Base-by-base conservation (phyloP, 139 green algal genomes). In the Trebouxia sp. region DNA sequence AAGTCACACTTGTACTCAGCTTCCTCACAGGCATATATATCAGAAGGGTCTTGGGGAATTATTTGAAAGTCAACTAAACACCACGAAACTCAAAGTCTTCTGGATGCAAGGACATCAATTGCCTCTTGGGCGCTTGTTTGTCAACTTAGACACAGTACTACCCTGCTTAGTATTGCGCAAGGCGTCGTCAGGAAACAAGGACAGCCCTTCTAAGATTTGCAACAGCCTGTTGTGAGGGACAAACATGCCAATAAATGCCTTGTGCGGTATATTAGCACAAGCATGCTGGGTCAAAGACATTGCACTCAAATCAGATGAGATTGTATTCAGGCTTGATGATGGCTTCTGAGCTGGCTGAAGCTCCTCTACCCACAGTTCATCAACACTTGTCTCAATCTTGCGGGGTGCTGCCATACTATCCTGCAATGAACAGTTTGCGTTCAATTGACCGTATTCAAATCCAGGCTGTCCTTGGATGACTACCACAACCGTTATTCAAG, bases 21-120 rank as follows among this genome's bases (percentile, higher is more conserved):
- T 67, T 67, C 55, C 55, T 67, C 55, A 67, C 22, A 39, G 55
- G 55, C 55, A 67, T n/a, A 67, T 67, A 67, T 11, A 67, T 67
- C 12, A 11, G 55, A 39, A 67, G 55, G 37, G n/a, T 37, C 55
- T 67, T 67, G n/a, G 26, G 55, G 55, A n/a, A 67, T 6, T 67
- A 37, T 39, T 38, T 67, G 55, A 67, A 67, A 67, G 55, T 26
- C 6, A 15, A 67, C 14, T 38, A 67, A n/a, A 39, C 55, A 67
- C 55, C 55, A 67, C 55, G 26, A 67, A 67, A 67, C n/a, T 67
- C 55, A 67, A n/a, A 67, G 55, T 67, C 55, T 67, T 67, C 55
- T 67, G 55, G 55, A 67, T 67, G 55, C 55, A 67, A 67, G 55
- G 55, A 67, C 55, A 67, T 67, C 55, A 67, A 67, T 67, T 67